Conservation (phyloP, 2,329 filamentous ascomycete species). For the Whalleya microplaca region DNA sequence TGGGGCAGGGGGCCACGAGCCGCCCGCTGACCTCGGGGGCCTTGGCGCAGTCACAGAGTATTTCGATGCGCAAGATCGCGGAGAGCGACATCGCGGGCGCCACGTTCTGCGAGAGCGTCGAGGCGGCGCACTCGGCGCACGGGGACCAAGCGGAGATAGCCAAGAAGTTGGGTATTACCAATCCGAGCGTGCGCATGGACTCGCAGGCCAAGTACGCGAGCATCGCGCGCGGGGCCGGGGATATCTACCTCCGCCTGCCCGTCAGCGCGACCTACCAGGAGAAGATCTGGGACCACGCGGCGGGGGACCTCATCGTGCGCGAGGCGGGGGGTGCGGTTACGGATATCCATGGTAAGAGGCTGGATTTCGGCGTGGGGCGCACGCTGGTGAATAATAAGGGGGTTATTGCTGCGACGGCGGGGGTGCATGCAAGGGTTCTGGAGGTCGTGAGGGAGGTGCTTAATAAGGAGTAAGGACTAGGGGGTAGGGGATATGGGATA, state of each 20-base stretch:
- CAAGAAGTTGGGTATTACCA: conserved; percentile 81
- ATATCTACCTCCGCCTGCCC: conserved; percentile 90
- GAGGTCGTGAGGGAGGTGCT: conserved; percentile 82
- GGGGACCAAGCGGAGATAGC: conserved; percentile 86
- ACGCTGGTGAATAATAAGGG: conserved; percentile 92
- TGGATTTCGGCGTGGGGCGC: conserved; percentile 86
- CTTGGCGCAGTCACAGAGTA: conserved; percentile 60
- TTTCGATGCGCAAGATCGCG: conserved; percentile 79
- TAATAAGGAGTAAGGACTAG: conserved; percentile 44
- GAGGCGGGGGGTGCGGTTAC: conserved; percentile 93
- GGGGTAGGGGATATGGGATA: too few species aligned
- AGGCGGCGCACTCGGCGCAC: conserved; percentile 90
- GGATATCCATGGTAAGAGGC: conserved; percentile 79
- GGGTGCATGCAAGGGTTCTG: conserved; percentile 76
- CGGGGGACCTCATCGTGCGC: conserved; percentile 89
- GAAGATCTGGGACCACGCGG: conserved; percentile 99
- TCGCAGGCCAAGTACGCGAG: conserved; percentile 97
- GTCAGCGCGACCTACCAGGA: conserved; percentile 88
- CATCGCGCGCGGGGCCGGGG: conserved; percentile 90
- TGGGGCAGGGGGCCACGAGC: conserved; percentile 79
- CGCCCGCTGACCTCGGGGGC: conserved; percentile 66
- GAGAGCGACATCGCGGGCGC: conserved; percentile 77
- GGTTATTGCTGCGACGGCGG: conserved; percentile 82
- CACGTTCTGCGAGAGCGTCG: conserved; percentile 96
- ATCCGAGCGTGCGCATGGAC: conserved; percentile 92